phyloP scores from a whole-genome alignment of 2,329 filamentous ascomycete species.

The Colletotrichum coccodes region DNA sequence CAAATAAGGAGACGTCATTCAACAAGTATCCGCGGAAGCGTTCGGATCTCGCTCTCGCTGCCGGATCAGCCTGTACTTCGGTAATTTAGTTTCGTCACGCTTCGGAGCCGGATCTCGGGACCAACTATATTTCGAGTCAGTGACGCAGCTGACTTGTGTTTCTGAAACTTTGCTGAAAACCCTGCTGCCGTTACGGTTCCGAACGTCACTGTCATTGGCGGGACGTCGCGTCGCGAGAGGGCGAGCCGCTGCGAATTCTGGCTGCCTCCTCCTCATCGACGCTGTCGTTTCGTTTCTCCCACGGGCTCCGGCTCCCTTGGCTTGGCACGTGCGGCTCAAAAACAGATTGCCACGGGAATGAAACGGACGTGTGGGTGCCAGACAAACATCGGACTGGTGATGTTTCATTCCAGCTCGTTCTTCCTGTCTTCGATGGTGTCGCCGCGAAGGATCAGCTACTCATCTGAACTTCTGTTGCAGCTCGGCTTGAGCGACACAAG shows the following conservation, averaged over 20 bases:
- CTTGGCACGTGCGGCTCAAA: neutral
- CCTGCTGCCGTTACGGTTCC: slow-evolving; percentile 14
- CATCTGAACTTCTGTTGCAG: slow-evolving; percentile 16
- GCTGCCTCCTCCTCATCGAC: neutral
- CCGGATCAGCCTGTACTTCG: neutral
- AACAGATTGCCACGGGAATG: neutral
- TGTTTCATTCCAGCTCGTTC: slow-evolving; percentile 1
- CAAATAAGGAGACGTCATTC: neutral
- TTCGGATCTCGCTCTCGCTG: neutral
- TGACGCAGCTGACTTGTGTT: slow-evolving; percentile 4
- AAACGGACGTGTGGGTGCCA: neutral
- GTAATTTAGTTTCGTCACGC: neutral
- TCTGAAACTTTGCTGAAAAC: slow-evolving; percentile 14
- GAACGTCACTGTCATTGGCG: neutral
- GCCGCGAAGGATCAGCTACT: neutral
- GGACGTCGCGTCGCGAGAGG: slow-evolving; percentile 24
- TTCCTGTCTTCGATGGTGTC: neutral
- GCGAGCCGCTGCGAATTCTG: neutral
- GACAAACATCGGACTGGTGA: neutral
- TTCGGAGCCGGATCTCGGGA: slow-evolving; percentile 8
- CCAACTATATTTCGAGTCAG: neutral
- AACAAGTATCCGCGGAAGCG: no score
- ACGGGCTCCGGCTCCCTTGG: neutral
- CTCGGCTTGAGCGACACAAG: slow-evolving; percentile 10
- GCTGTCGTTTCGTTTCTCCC: neutral